These are phyloP conservation scores for Jacaranda mimosifolia DNA, from an alignment of 257 asterid species.

Conservation along the genomic window DNA sequence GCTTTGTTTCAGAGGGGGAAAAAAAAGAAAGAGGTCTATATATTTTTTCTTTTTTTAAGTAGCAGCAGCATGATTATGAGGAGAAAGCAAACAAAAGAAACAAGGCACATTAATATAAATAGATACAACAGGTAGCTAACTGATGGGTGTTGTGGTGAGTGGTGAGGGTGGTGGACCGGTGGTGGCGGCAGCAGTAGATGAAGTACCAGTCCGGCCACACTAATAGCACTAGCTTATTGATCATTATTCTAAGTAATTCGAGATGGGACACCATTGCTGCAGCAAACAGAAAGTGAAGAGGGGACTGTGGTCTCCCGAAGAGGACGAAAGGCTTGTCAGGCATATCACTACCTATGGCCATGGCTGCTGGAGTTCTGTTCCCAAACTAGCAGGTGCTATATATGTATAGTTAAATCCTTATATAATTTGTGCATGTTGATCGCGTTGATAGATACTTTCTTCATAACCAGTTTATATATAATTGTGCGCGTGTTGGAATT, in stretches of 20 bases:
- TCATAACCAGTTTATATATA: no score
- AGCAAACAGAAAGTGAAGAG: slow-evolving; percentile 94
- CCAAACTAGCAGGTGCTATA: slow-evolving; percentile 70
- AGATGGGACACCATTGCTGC: slow-evolving; percentile 95
- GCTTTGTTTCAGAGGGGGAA: background rate
- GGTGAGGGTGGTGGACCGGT: slow-evolving; percentile 32
- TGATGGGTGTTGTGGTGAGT: slow-evolving; percentile 31
- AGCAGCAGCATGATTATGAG: slow-evolving; percentile 27
- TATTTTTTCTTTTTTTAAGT: background rate
- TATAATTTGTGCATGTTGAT: no score
- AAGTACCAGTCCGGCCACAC: background rate
- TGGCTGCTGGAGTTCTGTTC: slow-evolving; percentile 96
- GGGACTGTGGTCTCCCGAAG: slow-evolving; percentile 97
- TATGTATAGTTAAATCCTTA: background rate
- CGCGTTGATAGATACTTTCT: no score
- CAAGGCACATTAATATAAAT: slow-evolving; percentile 25
- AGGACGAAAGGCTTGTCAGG: slow-evolving; percentile 79
- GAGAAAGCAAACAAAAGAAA: slow-evolving; percentile 20
- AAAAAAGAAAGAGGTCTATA: background rate
- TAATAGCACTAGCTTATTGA: no score
- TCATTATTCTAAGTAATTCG: no score
- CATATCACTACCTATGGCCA: slow-evolving; percentile 85
- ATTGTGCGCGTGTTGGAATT: no score
- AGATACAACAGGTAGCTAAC: background rate
- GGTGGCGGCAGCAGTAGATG: background rate